phyloP scores from a whole-genome alignment of 2,329 filamentous ascomycete genomes.

The Coniochaeta sp. region DNA sequence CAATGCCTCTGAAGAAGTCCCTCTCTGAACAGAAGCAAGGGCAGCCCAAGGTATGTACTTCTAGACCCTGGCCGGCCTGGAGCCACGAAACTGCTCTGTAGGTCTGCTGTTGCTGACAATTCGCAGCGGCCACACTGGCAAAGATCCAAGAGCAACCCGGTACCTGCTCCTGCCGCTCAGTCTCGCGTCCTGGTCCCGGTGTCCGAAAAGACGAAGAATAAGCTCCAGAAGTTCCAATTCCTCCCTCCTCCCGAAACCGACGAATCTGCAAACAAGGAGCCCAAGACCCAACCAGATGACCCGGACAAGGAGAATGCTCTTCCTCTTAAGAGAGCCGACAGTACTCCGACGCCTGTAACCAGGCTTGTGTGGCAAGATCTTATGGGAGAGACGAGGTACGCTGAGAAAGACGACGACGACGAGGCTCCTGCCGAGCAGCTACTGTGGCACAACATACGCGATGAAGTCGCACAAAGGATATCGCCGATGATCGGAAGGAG shows the following conservation, averaged over 20 bases:
- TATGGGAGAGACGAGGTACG: slow-evolving; percentile 32
- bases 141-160: slow-evolving; percentile 44
- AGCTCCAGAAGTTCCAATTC: slow-evolving; percentile 51
- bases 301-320: slow-evolving; percentile 7
- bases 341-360: slow-evolving; percentile 39
- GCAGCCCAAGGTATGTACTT: slow-evolving; percentile 10
- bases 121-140: slow-evolving; percentile 39
- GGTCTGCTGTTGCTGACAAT: slow-evolving; percentile 9
- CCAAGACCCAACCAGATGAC: slow-evolving; percentile 1
- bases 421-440: slow-evolving; percentile 54
- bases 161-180: slow-evolving; percentile 25
- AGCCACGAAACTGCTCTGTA: neutral
- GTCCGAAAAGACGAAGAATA: slow-evolving; percentile 52
- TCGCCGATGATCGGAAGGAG: slow-evolving; percentile 42
- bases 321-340: slow-evolving; percentile 13
- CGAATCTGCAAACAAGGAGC: slow-evolving; percentile 13
- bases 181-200: slow-evolving; percentile 38
- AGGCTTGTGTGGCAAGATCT: slow-evolving; percentile 52
- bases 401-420: slow-evolving; percentile 28
- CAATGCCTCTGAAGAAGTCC: slow-evolving; percentile 33
- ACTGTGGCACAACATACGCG: slow-evolving; percentile 49
- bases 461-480: slow-evolving; percentile 30
- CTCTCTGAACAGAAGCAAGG: slow-evolving; percentile 28
- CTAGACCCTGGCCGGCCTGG: neutral
- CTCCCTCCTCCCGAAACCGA: slow-evolving; percentile 23